phyloP scores from a whole-genome alignment of 1,284 basidiomycete species.

The Sanghuangporus weigelae region DNA sequence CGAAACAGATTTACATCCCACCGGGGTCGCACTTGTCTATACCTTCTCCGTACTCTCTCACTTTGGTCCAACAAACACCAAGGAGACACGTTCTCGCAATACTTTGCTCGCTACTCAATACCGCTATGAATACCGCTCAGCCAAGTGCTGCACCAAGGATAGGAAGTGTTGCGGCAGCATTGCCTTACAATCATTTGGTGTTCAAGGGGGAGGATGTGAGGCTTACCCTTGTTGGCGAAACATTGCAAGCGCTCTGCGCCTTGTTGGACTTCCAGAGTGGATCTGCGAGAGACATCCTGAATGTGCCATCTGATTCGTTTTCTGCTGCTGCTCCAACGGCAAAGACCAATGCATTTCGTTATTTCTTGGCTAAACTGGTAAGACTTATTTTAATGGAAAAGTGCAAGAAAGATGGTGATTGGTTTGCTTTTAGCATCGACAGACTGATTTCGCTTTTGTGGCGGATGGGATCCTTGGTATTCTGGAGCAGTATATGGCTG shows the following conservation, averaged over 20 bases:
- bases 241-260: slow-evolving; percentile 70
- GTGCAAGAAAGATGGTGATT: slow-evolving; percentile 1
- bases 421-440: slow-evolving; percentile 62
- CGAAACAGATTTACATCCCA: slow-evolving; percentile 81
- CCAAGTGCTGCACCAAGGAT: slow-evolving; percentile 40
- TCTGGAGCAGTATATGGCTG: slow-evolving; percentile 69
- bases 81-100: slow-evolving; percentile 81
- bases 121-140: slow-evolving; percentile 66
- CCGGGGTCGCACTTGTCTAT: slow-evolving; percentile 64
- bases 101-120: slow-evolving; percentile 88
- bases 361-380: slow-evolving; percentile 85
- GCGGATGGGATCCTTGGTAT: slow-evolving; percentile 67
- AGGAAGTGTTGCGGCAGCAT: slow-evolving; percentile 56
- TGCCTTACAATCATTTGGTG: slow-evolving; percentile 89
- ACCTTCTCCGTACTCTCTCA: slow-evolving; percentile 70
- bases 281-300: slow-evolving; percentile 49
- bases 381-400: slow-evolving; percentile 24
- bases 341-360: slow-evolving; percentile 83
- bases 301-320: slow-evolving; percentile 38
- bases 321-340: slow-evolving; percentile 44
- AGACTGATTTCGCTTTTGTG: slow-evolving; percentile 82
- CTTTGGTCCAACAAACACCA: slow-evolving; percentile 72
- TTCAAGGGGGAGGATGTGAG: slow-evolving; percentile 80
- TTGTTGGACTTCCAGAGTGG: slow-evolving; percentile 82
- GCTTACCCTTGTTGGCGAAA: slow-evolving; percentile 63